Evolutionary conservation across 805 yeast genomes (phyloP), one percentile per base, ranked within the genome.

Genomic region (Diddensiella caesifluorescens): DNA sequence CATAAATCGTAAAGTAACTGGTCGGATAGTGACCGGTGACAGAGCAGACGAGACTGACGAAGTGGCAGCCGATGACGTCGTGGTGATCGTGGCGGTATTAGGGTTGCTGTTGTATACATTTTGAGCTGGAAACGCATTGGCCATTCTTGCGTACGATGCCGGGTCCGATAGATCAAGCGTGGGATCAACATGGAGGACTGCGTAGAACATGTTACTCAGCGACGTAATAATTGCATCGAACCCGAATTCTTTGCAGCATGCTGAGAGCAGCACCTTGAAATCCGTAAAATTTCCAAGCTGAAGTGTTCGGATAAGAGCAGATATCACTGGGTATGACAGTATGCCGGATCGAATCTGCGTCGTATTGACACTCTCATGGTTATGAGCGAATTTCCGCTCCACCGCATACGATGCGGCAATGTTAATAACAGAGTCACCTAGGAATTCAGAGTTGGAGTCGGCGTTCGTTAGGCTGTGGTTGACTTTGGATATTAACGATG

Each of bases 161-260:
- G 39, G 34, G 4, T 30, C 30, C n/a, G 32, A 32, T 12, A 39
- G 32, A 20, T 44, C 48, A 12, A 37, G 9, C 3, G 39, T 22
- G 4, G 35, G 40, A 47, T 80, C 87, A 32, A 68, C 68, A 29
- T 78, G 56, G 4, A 83, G 68, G 22, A 74, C 62, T 40, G 73
- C 78, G 55, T 79, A 81, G 51, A 82, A 74, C 2, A 83, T 70
- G 50, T 83, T 90, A 47, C 84, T 74, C 21, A 86, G 59, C 2
- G 83, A 80, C 45, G 70, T 70, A 44, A 83, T 63, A n/a, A 80
- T 69, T 2, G 71, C 57, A 53, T 86, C 88, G 57, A 85, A 85
- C 1, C 95, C 94, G 64, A 80, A 85, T 60, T 85, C 95, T 47
- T 77, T 80, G 27, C 82, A 31, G 37, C 49, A 41, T 15, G 20